Conservation (phyloP, 352 stramenopile genomes). For the Pythium brachiatum region DNA sequence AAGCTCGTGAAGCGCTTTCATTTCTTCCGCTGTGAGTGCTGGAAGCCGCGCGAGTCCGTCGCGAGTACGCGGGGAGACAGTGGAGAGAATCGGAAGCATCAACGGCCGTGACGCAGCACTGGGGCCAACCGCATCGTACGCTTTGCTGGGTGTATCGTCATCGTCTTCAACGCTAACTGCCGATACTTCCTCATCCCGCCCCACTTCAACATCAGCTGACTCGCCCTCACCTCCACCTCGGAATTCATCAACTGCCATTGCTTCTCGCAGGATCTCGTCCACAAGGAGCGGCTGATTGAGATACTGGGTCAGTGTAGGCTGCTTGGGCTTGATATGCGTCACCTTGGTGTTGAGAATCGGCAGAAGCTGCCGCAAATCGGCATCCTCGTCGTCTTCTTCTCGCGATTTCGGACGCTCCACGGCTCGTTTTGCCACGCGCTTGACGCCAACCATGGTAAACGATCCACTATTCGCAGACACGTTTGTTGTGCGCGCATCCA, state of each 20-base stretch:
- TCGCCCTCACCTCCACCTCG: not conserved
- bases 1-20: slow-evolving; percentile 41
- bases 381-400: not conserved
- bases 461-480: not conserved
- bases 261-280: slow-evolving; percentile 23
- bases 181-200: not conserved
- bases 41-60: slow-evolving; percentile 40
- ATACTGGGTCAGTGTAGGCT: slow-evolving; percentile 21
- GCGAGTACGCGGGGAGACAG: slow-evolving; percentile 47
- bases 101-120: not conserved
- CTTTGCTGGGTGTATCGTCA: not conserved
- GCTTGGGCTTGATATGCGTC: not conserved
- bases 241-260: not conserved
- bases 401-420: not conserved
- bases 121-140: not conserved
- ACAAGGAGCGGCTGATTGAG: slow-evolving; percentile 25
- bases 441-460: not conserved
- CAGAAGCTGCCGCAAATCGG: not conserved
- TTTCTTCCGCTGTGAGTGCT: slow-evolving; percentile 32
- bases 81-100: slow-evolving; percentile 42
- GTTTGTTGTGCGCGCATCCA: not conserved
- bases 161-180: not conserved
- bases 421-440: not conserved
- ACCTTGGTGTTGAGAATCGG: not conserved
- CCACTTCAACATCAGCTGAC: not conserved